Conservation (phyloP, 2,329 filamentous ascomycete genomes). For the Aureobasidium uvarum region DNA sequence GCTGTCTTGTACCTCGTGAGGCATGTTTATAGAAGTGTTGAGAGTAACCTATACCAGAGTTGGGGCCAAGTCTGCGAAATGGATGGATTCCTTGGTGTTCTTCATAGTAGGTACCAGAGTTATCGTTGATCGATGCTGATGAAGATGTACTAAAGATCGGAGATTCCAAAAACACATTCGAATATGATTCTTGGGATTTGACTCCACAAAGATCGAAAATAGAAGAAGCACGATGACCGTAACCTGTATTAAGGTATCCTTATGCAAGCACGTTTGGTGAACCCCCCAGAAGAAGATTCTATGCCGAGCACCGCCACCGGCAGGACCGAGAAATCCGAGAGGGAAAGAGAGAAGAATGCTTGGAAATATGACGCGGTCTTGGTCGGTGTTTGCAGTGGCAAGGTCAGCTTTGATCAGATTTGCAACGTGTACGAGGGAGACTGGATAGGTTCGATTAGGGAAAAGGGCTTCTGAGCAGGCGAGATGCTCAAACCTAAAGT, state of each 20-base stretch:
- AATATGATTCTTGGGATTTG: slow-evolving; percentile 1
- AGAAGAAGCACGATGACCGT: slow-evolving; percentile 16
- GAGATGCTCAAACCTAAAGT: slow-evolving; percentile 18
- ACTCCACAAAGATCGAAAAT: slow-evolving; percentile 26
- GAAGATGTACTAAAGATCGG: slow-evolving; percentile 5
- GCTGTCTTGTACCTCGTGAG: slow-evolving; percentile 7
- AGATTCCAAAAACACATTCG: slow-evolving; percentile 6
- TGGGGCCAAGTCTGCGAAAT: not conserved
- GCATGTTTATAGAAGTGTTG: not conserved
- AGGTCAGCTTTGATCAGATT: slow-evolving; percentile 13
- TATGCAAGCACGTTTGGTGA: slow-evolving; percentile 26
- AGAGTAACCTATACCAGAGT: slow-evolving; percentile 1
- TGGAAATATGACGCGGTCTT: slow-evolving; percentile 5
- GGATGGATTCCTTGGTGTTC: not conserved
- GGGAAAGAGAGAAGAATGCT: not conserved
- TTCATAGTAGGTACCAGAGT: slow-evolving; percentile 14
- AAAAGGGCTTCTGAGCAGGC: slow-evolving; percentile 18
- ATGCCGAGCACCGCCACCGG: slow-evolving; percentile 21
- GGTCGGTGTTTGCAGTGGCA: slow-evolving; percentile 12
- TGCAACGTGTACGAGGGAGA: slow-evolving; percentile 23
- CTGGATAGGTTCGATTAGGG: slow-evolving; percentile 9
- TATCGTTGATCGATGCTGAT: not conserved
- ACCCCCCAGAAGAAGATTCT: not conserved
- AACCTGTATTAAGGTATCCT: slow-evolving; percentile 7
- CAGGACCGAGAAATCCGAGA: slow-evolving; percentile 2